Conservation (phyloP, 371 early-diverging fungal species). For the Mucor mucedo region DNA sequence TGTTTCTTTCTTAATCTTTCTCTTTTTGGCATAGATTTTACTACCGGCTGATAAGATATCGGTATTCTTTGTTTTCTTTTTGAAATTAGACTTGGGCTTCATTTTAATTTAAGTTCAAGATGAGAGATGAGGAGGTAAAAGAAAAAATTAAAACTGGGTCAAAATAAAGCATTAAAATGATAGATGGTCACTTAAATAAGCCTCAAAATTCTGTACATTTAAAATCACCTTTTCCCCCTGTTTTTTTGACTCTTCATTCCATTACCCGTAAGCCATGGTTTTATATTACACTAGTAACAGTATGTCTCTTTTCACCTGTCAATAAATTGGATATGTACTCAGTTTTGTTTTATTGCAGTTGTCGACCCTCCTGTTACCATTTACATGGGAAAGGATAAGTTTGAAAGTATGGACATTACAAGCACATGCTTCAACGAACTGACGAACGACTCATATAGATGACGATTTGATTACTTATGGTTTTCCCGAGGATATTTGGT, state of each 20-base stretch:
- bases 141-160: slow-evolving; percentile 3
- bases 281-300: slow-evolving; percentile 35
- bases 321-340: neutral
- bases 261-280: slow-evolving; percentile 11
- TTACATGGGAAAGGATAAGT: slow-evolving; percentile 98
- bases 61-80: slow-evolving; percentile 53
- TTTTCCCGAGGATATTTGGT: slow-evolving; percentile 93
- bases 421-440: neutral
- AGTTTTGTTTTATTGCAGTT: slow-evolving; percentile 28
- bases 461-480: slow-evolving; percentile 96
- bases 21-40: slow-evolving; percentile 76
- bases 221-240: neutral
- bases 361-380: slow-evolving; percentile 81
- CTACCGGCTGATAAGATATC: slow-evolving; percentile 69
- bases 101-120: slow-evolving; percentile 1
- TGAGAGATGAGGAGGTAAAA: neutral
- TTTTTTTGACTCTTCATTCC: neutral
- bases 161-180: neutral
- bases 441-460: slow-evolving; percentile 50
- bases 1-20: slow-evolving; percentile 65
- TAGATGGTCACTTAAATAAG: slow-evolving; percentile 1
- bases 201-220: neutral
- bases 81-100: slow-evolving; percentile 15
- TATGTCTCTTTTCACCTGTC: slow-evolving; percentile 1
- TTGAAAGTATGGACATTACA: slow-evolving; percentile 72